Conservation (phyloP, 2,329 filamentous ascomycete species). For the Aspergillus sp. region DNA sequence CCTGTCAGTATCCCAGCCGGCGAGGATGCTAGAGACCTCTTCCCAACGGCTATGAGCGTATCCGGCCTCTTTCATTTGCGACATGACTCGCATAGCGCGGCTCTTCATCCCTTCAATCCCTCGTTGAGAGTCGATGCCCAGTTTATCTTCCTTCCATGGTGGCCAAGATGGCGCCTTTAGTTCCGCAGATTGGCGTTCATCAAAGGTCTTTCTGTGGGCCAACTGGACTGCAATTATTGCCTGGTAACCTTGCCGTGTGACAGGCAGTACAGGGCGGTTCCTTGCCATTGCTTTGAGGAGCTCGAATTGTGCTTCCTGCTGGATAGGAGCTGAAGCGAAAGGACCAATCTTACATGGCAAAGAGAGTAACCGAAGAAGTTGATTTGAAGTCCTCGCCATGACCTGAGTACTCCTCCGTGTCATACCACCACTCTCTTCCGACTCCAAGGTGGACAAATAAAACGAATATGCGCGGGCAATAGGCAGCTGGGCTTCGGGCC, state of each 20-base stretch:
- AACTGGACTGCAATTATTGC: conserved; percentile 57
- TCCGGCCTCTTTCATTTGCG: conserved; percentile 58
- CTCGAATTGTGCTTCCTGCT: conserved; percentile 58
- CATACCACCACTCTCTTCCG: conserved; percentile 1
- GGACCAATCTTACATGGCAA: conserved; percentile 48
- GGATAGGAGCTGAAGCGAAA: conserved; percentile 46
- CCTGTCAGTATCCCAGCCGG: conserved; percentile 62
- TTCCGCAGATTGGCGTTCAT: conserved; percentile 57
- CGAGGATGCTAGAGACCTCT: conserved; percentile 50
- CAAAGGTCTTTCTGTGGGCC: conserved; percentile 53
- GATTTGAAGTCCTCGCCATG: conserved; percentile 48
- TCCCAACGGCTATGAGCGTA: conserved; percentile 55
- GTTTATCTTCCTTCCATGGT: conserved; percentile 62
- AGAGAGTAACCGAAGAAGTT: conserved; percentile 48
- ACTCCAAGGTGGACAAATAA: conserved; percentile 25
- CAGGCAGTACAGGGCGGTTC: conserved; percentile 51
- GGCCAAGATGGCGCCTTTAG: conserved; percentile 63
- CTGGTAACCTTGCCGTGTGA: conserved; percentile 58
- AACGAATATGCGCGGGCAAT: conserved; percentile 41
- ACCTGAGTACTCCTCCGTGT: conserved; percentile 19
- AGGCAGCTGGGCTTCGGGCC: conserved; percentile 45
- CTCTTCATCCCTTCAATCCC: conserved; percentile 56
- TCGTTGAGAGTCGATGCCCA: conserved; percentile 59
- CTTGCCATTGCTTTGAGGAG: conserved; percentile 57
- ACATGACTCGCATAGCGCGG: conserved; percentile 54